Base-by-base conservation (phyloP, 768 basidiomycete genomes). In the Amylocystis lapponica region DNA sequence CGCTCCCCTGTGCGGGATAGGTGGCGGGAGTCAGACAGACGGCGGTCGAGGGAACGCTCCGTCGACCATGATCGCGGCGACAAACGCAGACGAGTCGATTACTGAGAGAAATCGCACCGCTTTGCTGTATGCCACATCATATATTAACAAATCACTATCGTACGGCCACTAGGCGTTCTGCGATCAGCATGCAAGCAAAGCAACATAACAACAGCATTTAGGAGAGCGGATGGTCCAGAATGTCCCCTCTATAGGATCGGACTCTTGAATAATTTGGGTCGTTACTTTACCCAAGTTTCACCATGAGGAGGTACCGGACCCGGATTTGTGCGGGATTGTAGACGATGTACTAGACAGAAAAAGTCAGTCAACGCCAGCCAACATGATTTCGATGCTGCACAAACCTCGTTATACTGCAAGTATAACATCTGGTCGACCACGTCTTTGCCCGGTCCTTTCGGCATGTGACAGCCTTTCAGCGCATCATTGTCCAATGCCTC, bases 351-450 rank as follows among this genome's bases (percentile, higher is more conserved):
- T 81, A 48, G 34, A 22, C 16, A 39, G 29, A 7, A 36, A 32
- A 26, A 14, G 21, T 35, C 17, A 35, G n/a, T 38, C 16, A 10
- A 7, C n/a, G 9, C 23, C 4, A 30, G 22, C 4, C 22, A 40
- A 37, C 14, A 9, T 30, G 23, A 14, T 14, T 44, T 26, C 4
- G 16, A 43, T 20, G 13, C 36, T 21, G n/a, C 22, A 21, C 67
- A 27, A 33, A 79, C 79, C 68, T 80, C 78, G 50, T 79, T 79
- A 60, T 80, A 79, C 49, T 72, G 69, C 27, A 80, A 53, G 46
- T 54, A 63, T 8, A 47, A 56, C 20, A 57, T 55, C 5, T 55
- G 49, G 7, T 53, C 51, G 27, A 43, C 40, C 4, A 70, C 58
- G 31, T 68, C 57, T 42, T 63, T 44, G 5, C 66, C 66, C 10